Conservation (phyloP, 768 basidiomycete species). For the Boletus edulis region DNA sequence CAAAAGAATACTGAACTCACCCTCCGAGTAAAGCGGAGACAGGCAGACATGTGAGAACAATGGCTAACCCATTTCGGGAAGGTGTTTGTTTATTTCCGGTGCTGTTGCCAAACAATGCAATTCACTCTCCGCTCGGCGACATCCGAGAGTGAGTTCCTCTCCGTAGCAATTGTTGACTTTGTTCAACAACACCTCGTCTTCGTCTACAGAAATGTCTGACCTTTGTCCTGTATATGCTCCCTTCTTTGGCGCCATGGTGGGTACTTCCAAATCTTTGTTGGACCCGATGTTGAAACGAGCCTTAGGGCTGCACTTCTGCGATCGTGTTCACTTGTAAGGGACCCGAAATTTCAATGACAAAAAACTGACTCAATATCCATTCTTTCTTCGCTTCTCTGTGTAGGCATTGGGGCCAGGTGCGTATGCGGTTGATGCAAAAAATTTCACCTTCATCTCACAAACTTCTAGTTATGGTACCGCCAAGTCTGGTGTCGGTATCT, state of each 20-base stretch:
- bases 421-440: slow-evolving; percentile 15
- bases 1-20: slow-evolving; percentile 44
- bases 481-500: slow-evolving; percentile 97
- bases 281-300: slow-evolving; percentile 8
- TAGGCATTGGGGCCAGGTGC: slow-evolving; percentile 86
- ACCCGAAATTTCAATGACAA: not conserved
- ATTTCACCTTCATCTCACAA: not conserved
- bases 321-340: slow-evolving; percentile 96
- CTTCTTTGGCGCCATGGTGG: slow-evolving; percentile 96
- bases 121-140: slow-evolving; percentile 25
- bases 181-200: not conserved
- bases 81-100: slow-evolving; percentile 31
- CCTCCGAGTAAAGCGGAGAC: slow-evolving; percentile 65
- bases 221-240: slow-evolving; percentile 94
- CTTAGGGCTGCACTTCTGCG: slow-evolving; percentile 90
- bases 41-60: slow-evolving; percentile 51
- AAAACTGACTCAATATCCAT: not conserved
- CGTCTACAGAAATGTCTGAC: slow-evolving; percentile 56
- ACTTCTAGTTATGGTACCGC: slow-evolving; percentile 91
- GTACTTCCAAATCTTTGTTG: slow-evolving; percentile 22
- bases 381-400: not conserved
- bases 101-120: slow-evolving; percentile 27
- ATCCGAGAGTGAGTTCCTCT: slow-evolving; percentile 12
- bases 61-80: not conserved
- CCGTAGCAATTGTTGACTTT: slow-evolving; percentile 8